Evolutionary conservation across 352 stramenopile genomes (phyloP), one percentile per base, ranked within the genome.

Genomic region (Phytophthora parvispora): DNA sequence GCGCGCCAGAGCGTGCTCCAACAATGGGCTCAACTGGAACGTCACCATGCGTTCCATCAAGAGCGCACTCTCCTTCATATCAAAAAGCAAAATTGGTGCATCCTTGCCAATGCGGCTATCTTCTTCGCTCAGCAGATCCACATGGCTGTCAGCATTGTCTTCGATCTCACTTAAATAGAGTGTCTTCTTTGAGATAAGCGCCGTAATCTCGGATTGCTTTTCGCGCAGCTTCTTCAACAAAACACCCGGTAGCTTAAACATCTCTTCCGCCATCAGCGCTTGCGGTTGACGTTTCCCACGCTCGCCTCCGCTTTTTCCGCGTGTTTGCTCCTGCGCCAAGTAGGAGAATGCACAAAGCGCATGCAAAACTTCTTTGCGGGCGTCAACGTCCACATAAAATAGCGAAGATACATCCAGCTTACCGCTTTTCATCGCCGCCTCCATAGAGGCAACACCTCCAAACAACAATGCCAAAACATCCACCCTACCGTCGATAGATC

Each of bases 281-380:
- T 90, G 63, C 22, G 71, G 71, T 22, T 47, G 52, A 20, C 49
- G 68, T 12, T 60, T 60, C 13, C 40, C 25, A 27, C 28, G 52
- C n/a, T 48, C 16, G 13, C 34, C 40, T 13, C 18, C 56, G 22
- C n/a, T 69, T 45, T 71, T 84, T 20, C 69, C 64, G 28, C 61
- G 64, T 29, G 63, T 75, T 61, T 86, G 76, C 51, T 90, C 71
- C 51, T 92, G 85, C 38, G 87, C 84, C 8, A 92, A 74, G 60
- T 85, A 95, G 43, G 87, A 95, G 54, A 95, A 93, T n/a, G 87
- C 84, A 74, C 87, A 94, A 22, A 95, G 63, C 4, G 87, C 87
- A 60, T 95, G 78, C n/a, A 95, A 52, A 24, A 95, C 69, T 45
- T 95, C 87, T 16, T 90, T 90, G 1, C 87, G 81, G 57, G 79